Conservation (phyloP, 1,284 basidiomycete species). For the Sporisorium iseilematis-ciliati region DNA sequence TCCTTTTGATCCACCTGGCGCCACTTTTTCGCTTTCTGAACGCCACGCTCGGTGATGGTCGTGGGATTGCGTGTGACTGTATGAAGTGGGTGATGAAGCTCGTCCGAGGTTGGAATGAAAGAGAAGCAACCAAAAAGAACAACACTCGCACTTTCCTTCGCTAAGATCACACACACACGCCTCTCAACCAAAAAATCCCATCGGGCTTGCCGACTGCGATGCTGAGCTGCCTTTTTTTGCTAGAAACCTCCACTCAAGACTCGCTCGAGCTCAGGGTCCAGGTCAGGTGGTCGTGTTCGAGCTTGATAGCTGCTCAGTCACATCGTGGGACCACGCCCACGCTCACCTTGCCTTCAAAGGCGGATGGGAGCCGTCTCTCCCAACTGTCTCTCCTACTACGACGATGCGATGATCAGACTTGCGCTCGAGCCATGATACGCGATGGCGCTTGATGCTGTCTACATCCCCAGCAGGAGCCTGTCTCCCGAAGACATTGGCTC, state of each 20-base stretch:
- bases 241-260: slow-evolving; percentile 10
- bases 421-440: not conserved
- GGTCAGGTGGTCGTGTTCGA: slow-evolving; percentile 7
- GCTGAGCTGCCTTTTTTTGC: not conserved
- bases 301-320: slow-evolving; percentile 1
- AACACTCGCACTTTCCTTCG: slow-evolving; percentile 5
- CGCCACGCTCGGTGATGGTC: no score
- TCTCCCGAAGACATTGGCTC: not conserved
- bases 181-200: not conserved
- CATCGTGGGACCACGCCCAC: not conserved
- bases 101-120: slow-evolving; percentile 3
- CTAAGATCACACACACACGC: slow-evolving; percentile 9
- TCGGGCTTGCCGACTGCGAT: slow-evolving; percentile 8
- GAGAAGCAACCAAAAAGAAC: slow-evolving; percentile 2
- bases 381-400: not conserved
- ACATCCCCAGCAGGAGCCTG: slow-evolving; percentile 19
- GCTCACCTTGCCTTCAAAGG: not conserved
- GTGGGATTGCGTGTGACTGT: no score
- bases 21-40: no score
- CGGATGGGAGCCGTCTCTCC: not conserved
- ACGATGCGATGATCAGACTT: not conserved
- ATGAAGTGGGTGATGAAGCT: slow-evolving; percentile 2
- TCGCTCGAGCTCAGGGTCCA: slow-evolving; percentile 27
- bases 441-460: slow-evolving; percentile 41
- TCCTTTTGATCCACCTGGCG: no score